Base-by-base conservation (phyloP, 78 protist genomes). In the Dictyostelium citrinum region DNA sequence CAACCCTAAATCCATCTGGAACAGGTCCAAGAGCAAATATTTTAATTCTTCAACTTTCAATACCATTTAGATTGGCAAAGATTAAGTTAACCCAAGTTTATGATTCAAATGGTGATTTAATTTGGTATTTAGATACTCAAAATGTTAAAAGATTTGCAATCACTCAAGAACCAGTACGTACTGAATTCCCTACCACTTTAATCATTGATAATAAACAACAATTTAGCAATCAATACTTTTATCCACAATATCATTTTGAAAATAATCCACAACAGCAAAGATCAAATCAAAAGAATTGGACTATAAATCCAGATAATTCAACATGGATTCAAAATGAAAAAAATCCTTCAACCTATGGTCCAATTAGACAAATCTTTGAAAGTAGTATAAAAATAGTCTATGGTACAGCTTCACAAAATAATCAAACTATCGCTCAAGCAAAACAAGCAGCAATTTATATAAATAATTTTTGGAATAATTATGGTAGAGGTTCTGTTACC, bases 341-440 rank as follows among this genome's bases (percentile, higher is more conserved):
- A 10, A 72, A 79, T 20, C 81, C 91, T 1, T 9, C 45, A 6
- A 84, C 91, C 49, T 84, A 84, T 24, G 91, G 91, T 0, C 91
- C 91, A 49, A 84, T 84, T 14, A 70, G 74, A 72, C 83, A 71
- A 58, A 75, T 84, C 1, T 74, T 84, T 55, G 91, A 84, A 76
- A 74, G 76, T n/a, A 79, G 8, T 49, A 74, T 84, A 29, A 49
- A 27, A 39, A 84, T 84, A 2, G 31, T 84, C 51, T 49, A 49
- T 35, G 91, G 91, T 37, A 84, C 82, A 17, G 27, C n/a, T 3
- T n/a, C 58, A 2, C 17, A 20, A 5, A 41, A 35, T 43, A 43
- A 24, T 43, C 58, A 35, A 41, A 75, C 75, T 6, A 22, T 33
- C 0, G 2, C 64, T 16, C 76, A 24, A 41, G 29, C 33, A 29